Conservation (phyloP, 2,329 filamentous ascomycete genomes). For the Penicillium glabrum region DNA sequence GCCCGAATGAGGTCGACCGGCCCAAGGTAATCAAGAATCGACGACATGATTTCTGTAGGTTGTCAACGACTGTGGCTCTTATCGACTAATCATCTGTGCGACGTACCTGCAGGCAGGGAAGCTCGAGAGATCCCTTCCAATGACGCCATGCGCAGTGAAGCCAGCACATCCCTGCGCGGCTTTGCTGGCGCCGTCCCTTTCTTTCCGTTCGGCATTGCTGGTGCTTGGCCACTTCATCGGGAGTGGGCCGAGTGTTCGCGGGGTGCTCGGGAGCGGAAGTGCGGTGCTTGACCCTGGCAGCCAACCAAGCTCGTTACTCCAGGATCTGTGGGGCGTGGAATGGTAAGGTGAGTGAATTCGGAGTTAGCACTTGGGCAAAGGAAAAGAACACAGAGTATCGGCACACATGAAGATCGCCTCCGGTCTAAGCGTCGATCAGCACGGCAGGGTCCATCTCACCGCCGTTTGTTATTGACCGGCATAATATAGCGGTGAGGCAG, state of each 20-base stretch:
- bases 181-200: constrained; percentile 39
- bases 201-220: constrained; percentile 51
- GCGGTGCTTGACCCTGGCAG: background rate
- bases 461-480: background rate
- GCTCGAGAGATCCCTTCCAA: constrained; percentile 74
- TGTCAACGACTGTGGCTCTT: constrained; percentile 22
- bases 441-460: constrained; percentile 6
- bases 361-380: background rate
- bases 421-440: constrained; percentile 8
- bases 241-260: constrained; percentile 8
- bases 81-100: background rate
- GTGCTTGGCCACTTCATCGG: constrained; percentile 27
- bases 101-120: constrained; percentile 75
- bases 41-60: constrained; percentile 73
- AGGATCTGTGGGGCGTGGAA: background rate
- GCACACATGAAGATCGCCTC: constrained; percentile 5
- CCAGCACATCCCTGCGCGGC: constrained; percentile 60
- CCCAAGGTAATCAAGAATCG: constrained; percentile 85
- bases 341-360: background rate
- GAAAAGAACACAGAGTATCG: background rate
- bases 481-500: background rate
- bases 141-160: constrained; percentile 74
- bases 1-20: constrained; percentile 82
- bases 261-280: constrained; percentile 5
- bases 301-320: background rate